Conservation (phyloP, 495 filamentous ascomycete genomes). For the Penicillium salamii region DNA sequence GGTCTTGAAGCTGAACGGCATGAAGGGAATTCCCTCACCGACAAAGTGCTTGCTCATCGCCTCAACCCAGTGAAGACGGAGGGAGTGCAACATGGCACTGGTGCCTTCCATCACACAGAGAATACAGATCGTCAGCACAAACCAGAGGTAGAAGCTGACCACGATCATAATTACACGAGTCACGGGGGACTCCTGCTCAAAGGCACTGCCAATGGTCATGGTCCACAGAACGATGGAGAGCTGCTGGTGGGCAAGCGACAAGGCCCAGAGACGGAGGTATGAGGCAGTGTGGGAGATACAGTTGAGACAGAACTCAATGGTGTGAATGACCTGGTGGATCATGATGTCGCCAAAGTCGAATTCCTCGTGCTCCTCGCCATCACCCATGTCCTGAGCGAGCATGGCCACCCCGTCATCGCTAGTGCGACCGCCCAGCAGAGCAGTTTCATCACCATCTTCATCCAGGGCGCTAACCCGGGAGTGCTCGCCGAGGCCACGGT, state of each 20-base stretch:
- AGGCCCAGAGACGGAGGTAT: slow-evolving; percentile 96
- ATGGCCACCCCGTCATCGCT: slow-evolving; percentile 85
- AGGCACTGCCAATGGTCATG: slow-evolving; percentile 84
- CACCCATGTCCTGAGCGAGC: slow-evolving; percentile 80
- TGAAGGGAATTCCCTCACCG: slow-evolving; percentile 87
- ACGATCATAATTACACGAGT: slow-evolving; percentile 77
- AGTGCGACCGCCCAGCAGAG: slow-evolving; percentile 45
- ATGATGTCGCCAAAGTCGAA: slow-evolving; percentile 95
- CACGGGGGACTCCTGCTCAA: slow-evolving; percentile 57
- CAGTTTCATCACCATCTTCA: slow-evolving; percentile 64
- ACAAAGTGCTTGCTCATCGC: slow-evolving; percentile 99
- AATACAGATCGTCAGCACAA: slow-evolving; percentile 74
- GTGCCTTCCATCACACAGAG: slow-evolving; percentile 82
- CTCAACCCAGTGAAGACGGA: slow-evolving; percentile 98
- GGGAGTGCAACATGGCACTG: slow-evolving; percentile 86
- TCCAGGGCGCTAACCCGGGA: slow-evolving; percentile 82
- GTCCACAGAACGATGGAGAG: slow-evolving; percentile 93
- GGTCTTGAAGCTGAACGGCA: slow-evolving; percentile 86
- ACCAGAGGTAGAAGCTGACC: slow-evolving; percentile 80
- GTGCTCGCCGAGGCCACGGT: slow-evolving; percentile 86
- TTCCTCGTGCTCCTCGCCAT: slow-evolving; percentile 80
- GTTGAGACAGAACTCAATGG: slow-evolving; percentile 98
- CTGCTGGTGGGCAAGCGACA: slow-evolving; percentile 97
- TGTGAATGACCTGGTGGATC: slow-evolving; percentile 99
- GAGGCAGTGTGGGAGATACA: slow-evolving; percentile 98